These are phyloP conservation scores for Eimeria acervulina DNA, from an alignment of 169 alveolate species.

Conservation along the genomic window DNA sequence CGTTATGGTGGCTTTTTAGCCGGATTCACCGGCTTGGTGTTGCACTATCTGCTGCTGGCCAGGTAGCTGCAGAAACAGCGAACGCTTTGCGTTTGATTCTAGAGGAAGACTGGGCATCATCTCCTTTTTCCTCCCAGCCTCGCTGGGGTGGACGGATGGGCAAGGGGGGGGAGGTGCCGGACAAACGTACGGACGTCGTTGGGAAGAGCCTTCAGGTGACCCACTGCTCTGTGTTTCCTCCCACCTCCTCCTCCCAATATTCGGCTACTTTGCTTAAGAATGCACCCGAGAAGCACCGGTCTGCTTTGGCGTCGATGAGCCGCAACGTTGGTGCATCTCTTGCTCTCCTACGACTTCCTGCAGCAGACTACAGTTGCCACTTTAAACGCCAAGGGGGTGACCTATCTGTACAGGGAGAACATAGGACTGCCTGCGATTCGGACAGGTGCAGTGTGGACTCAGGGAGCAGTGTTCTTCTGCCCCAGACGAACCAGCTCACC, in stretches of 20 bases:
- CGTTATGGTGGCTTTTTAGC: conserved; percentile 25
- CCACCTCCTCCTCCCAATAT: not conserved
- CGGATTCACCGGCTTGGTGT: conserved; percentile 4
- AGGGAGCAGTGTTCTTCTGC: not conserved
- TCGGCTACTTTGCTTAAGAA: not conserved
- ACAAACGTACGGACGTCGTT: not conserved
- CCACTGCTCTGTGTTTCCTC: conserved; percentile 13
- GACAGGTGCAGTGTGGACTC: not conserved
- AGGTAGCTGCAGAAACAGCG: conserved; percentile 13
- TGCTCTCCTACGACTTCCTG: conserved; percentile 44
- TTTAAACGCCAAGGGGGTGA: not conserved
- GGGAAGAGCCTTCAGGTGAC: not conserved
- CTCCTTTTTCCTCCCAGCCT: conserved; percentile 48
- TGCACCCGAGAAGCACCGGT: not conserved
- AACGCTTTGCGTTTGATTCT: conserved; percentile 24
- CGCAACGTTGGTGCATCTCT: conserved; percentile 66
- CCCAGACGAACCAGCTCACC: not conserved
- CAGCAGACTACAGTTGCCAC: not conserved
- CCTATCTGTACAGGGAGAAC: not conserved
- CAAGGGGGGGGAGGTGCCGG: not conserved
- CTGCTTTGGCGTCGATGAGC: conserved; percentile 68
- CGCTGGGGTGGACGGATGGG: conserved; percentile 16
- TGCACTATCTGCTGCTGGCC: conserved; percentile 25
- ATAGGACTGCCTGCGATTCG: not conserved
- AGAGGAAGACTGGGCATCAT: conserved; percentile 70